Base-by-base conservation (phyloP, 129 eudicot species). In the Erigeron canadensis region DNA sequence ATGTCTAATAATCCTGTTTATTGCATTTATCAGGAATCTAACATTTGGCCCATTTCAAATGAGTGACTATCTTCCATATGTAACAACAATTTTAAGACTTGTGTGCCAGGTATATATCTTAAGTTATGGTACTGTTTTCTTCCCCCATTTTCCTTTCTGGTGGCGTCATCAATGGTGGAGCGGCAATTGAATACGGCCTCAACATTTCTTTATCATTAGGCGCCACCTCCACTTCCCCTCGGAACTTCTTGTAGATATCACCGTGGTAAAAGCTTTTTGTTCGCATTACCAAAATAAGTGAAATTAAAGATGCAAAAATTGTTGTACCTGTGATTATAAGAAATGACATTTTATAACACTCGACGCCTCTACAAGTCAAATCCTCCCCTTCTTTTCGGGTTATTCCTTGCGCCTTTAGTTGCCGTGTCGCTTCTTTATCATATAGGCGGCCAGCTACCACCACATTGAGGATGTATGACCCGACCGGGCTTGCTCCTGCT, bases 211-310 rank as follows among this genome's bases (percentile, higher is more conserved):
- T 19, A 5, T 50, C 62, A 4, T 16, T 34, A 1, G 19, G 11
- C 0, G 55, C 40, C 44, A n/a, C 51, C 10, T 48, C 51, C 0
- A 70, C 63, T 60, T 65, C 78, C 38, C 74, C 89, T 44, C 83
- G 77, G 48, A 85, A 90, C 74, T 79, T 90, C 80, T 81, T 83
- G 70, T 87, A 90, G 6, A 90, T 90, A 69, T 87, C 97, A 28
- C 91, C 72, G 15, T 42, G 75, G 13, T 90, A 90, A 45, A 90
- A 90, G 6, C 69, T 75, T 56, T 78, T 81, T 0, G 95, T 90
- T 10, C 95, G 84, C 0, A 90, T 13, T 65, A 87, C 89, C 80
- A 87, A 70, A 40, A 85, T 28, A 17, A 85, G 64, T 1, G 97
- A 90, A 67, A 87, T 81, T 4, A 87, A 9, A 63, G 80, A 39